Conservation (phyloP, 306 rosid genomes). For the Trifolium pratense region DNA sequence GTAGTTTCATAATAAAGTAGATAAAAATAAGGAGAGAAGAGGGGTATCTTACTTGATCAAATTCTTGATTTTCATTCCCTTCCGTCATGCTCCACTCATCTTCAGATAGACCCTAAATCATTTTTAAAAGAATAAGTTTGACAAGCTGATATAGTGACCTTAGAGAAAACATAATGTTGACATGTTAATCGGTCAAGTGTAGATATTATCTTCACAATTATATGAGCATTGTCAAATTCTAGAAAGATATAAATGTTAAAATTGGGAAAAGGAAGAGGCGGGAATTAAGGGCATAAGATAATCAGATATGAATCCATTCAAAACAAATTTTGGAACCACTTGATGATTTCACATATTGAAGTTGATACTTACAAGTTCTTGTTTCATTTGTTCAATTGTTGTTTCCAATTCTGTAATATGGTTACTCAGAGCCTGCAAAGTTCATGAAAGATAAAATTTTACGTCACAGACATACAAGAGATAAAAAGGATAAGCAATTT, state of each 20-base stretch:
- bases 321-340: conserved; percentile 16
- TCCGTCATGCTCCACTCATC: conserved; percentile 50
- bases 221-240: neutral
- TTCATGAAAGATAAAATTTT: conserved; percentile 44
- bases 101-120: conserved; percentile 63
- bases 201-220: conserved; percentile 26
- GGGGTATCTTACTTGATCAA: conserved; percentile 53
- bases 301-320: conserved; percentile 23
- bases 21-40: conserved; percentile 24
- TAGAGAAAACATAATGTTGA: conserved; percentile 27
- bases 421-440: conserved; percentile 92
- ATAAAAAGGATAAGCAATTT: conserved; percentile 35
- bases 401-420: conserved; percentile 84
- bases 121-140: conserved; percentile 36
- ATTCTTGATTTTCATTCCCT: conserved; percentile 51
- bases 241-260: neutral
- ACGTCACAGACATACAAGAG: conserved; percentile 22
- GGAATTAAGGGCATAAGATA: conserved; percentile 1
- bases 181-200: neutral
- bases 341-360: neutral
- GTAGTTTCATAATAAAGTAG: conserved; percentile 14
- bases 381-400: conserved; percentile 72
- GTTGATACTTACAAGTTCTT: conserved; percentile 73
- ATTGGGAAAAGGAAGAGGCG: neutral
- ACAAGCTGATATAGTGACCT: conserved; percentile 29